These are phyloP conservation scores for Biscutella laevigata DNA, from an alignment of 441 rosid species.

Conservation along the genomic window DNA sequence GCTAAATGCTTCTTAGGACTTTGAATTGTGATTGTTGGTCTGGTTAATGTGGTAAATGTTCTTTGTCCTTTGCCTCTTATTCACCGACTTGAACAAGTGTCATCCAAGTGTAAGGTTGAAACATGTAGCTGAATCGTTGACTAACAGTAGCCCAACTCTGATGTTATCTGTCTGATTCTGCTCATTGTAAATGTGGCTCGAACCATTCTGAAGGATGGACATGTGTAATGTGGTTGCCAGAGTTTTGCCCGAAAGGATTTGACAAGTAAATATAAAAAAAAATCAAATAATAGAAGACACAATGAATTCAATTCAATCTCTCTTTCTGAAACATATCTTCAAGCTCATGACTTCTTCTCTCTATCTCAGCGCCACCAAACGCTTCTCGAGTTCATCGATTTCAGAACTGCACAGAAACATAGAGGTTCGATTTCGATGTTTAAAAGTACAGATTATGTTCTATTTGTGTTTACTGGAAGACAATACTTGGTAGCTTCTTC, in stretches of 20 bases:
- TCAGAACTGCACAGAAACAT: constrained; percentile 45
- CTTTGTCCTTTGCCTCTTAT: neutral
- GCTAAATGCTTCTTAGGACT: too few species aligned
- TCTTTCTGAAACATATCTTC: neutral
- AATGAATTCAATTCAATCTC: too few species aligned
- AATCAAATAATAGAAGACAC: too few species aligned
- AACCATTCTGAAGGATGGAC: constrained; percentile 11
- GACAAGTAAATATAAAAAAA: too few species aligned
- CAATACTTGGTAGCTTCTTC: constrained; percentile 60
- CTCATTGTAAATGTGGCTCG: constrained; percentile 33
- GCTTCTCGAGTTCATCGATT: constrained; percentile 69
- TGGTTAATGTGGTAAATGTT: too few species aligned
- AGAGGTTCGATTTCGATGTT: neutral
- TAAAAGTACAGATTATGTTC: neutral
- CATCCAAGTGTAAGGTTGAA: constrained; percentile 20
- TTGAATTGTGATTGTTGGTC: too few species aligned
- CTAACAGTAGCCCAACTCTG: constrained; percentile 16
- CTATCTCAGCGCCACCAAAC: constrained; percentile 72
- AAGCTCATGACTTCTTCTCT: constrained; percentile 10
- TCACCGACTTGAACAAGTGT: neutral
- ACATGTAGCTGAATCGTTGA: too few species aligned
- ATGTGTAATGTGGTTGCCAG: constrained; percentile 3
- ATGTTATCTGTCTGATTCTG: constrained; percentile 19
- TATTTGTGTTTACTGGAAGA: neutral
- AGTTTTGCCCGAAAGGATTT: too few species aligned